A percentile compares a stretch with the other conserved stretches of the same genome.
Conservation (phyloP, 1,139 yeast genomes). For the Blastobotrys illinoisensis region DNA sequence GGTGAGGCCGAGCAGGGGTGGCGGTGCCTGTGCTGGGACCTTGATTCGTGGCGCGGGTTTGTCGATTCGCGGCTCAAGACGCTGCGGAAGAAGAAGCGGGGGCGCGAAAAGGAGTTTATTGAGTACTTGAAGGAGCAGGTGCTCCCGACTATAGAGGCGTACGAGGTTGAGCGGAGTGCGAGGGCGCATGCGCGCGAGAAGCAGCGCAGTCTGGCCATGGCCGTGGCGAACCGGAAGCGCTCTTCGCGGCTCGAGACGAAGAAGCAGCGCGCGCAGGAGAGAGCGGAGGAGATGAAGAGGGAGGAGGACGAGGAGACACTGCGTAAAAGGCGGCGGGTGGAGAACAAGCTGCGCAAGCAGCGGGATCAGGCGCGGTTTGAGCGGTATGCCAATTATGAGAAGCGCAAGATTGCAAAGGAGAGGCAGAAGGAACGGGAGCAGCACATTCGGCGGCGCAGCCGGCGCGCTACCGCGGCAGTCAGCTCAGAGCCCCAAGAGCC, state of each 20-base stretch:
- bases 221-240: constrained; percentile 28
- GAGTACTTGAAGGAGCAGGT: constrained; percentile 22
- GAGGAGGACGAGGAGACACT: constrained; percentile 12
- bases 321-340: constrained; percentile 12
- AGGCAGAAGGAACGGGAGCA: constrained; percentile 9
- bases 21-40: constrained; percentile 32
- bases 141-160: constrained; percentile 29
- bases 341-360: constrained; percentile 11
- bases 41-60: constrained; percentile 29
- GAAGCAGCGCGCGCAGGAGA: constrained; percentile 17
- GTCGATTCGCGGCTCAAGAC: constrained; percentile 19
- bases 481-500: not conserved
- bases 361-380: constrained; percentile 11
- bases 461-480: constrained; percentile 3
- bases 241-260: constrained; percentile 29
- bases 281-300: constrained; percentile 15
- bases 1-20: constrained; percentile 21
- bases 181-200: constrained; percentile 23
- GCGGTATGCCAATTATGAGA: not conserved
- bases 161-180: constrained; percentile 24
- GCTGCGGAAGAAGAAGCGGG: constrained; percentile 10
- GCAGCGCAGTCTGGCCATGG: constrained; percentile 20
- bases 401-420: constrained; percentile 4
- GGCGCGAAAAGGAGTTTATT: constrained; percentile 18
- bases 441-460: constrained; percentile 1